Evolutionary conservation across 2,329 filamentous ascomycete genomes (phyloP), one percentile per base, ranked within the genome.

Genomic region (Diaporthe sp.): DNA sequence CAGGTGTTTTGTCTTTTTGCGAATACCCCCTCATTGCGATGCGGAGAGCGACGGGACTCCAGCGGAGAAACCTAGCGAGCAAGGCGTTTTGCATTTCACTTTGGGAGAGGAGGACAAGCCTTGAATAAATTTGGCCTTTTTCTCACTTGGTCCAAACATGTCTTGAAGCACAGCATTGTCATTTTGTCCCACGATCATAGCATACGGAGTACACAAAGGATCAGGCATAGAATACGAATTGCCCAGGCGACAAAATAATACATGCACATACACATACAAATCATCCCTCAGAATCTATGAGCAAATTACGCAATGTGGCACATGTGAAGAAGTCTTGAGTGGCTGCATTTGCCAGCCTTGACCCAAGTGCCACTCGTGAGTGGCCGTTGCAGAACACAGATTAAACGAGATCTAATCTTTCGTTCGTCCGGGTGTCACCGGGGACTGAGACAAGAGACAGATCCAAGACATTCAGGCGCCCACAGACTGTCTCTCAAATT

Each of bases 1-100:
- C 45, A 38, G 22, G 54, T 40, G 33, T 52, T 50, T 68, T 54
- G 64, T 68, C 33, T 54, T 54, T 54, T 68, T 38, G 64, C 64
- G 47, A 54, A 68, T 68, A 68, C 45, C 64, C 64, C 47, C 64
- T 68, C 64, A 68, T 22, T 54, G 64, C 64, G 47, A 28, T 54
- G 22, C 28, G 64, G 33, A 68, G 33, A 64, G 58, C 58, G 58
- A 45, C 15, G 25, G 58, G n/a, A 68, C 47, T 54, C 33, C 22
- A 52, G 47, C 64, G 64, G 64, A 68, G 64, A 30, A 52, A 68
- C 30, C 19, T 28, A 68, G 47, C 64, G 64, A 52, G 64, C 64
- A 54, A 54, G 64, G 64, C 64, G 64, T 68, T 68, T 30, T 68
- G 33, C 64, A 68, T 68, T 68, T 40, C 2, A 8, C 47, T 12